A percentile compares a stretch with the other conserved stretches of the same genome.
Evolutionary conservation across 2,329 filamentous ascomycete genomes (phyloP).

Genomic region (Berkeleyomyces rouxiae): DNA sequence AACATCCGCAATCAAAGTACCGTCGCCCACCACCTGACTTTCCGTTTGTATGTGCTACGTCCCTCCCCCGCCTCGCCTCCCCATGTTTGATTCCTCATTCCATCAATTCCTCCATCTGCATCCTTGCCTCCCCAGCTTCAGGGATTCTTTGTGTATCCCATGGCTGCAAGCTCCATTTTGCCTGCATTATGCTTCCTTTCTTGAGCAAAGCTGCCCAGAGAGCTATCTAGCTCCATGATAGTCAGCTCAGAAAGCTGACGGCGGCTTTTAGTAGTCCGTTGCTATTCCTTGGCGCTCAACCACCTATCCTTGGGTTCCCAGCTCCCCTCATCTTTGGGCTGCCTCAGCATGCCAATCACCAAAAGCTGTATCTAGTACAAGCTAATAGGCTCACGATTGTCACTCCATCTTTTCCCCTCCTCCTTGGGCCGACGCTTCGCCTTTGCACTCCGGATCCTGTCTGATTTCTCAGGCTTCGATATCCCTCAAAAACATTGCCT

Average conservation of each 20-base stretch:
- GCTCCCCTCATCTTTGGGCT: not conserved
- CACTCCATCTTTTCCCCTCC: not conserved
- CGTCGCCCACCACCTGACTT: not conserved
- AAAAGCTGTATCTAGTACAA: not conserved
- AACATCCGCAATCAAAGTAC: not conserved
- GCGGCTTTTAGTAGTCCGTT: not conserved
- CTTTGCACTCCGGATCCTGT: not conserved
- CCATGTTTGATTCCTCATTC: constrained; percentile 1
- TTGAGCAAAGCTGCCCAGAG: not conserved
- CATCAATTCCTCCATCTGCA: not conserved
- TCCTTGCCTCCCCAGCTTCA: not conserved
- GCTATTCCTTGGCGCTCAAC: constrained; percentile 1
- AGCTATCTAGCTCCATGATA: not conserved
- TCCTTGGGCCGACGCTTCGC: not conserved
- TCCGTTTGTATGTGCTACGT: not conserved
- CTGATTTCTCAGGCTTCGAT: not conserved
- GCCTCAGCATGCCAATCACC: not conserved
- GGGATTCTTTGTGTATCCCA: constrained; percentile 2
- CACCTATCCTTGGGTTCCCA: not conserved
- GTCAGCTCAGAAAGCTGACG: not conserved
- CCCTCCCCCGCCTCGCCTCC: not conserved
- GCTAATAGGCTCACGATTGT: not conserved
- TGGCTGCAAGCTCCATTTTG: not conserved
- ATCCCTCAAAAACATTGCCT: not conserved
- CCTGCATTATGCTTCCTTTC: not conserved